Conservation (phyloP, 2,329 filamentous ascomycete species). For the Sporothrix variecibatus region DNA sequence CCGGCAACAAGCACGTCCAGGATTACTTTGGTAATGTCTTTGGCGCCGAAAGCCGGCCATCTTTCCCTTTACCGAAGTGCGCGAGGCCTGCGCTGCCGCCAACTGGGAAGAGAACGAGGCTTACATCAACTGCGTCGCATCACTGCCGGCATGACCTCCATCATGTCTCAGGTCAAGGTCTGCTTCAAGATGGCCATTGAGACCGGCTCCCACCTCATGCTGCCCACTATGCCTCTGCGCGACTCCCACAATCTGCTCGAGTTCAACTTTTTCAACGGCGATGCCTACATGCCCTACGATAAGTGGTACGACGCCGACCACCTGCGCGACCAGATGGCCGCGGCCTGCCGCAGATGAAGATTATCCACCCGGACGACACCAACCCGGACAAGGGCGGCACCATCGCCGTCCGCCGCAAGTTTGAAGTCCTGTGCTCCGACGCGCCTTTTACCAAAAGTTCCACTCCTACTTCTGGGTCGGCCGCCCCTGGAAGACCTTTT, state of each 20-base stretch:
- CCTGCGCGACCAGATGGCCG: constrained; percentile 33
- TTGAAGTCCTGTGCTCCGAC: constrained; percentile 32
- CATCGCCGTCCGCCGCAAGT: constrained; percentile 33
- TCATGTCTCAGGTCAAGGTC: constrained; percentile 41
- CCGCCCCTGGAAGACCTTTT: constrained; percentile 37
- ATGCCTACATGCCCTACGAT: constrained; percentile 39
- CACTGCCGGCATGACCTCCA: constrained; percentile 38
- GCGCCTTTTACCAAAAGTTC: constrained; percentile 35
- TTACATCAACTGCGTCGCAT: constrained; percentile 40
- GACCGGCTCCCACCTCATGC: constrained; percentile 36
- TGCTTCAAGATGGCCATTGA: constrained; percentile 43
- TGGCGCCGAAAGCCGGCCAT: constrained; percentile 24
- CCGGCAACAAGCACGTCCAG: constrained; percentile 27
- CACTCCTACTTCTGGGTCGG: constrained; percentile 39
- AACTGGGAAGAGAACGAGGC: constrained; percentile 36
- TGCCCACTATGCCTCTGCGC: constrained; percentile 40
- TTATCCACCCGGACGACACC: constrained; percentile 35
- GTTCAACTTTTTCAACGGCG: constrained; percentile 39
- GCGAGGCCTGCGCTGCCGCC: constrained; percentile 34
- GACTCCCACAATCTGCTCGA: constrained; percentile 36
- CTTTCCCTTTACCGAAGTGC: constrained; percentile 35
- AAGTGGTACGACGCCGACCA: constrained; percentile 41
- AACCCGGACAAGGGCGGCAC: constrained; percentile 19
- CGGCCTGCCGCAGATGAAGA: constrained; percentile 38
- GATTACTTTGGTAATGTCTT: constrained; percentile 40